Base-by-base conservation (phyloP, 805 yeast species). In the Yamadazyma nakazawae region DNA sequence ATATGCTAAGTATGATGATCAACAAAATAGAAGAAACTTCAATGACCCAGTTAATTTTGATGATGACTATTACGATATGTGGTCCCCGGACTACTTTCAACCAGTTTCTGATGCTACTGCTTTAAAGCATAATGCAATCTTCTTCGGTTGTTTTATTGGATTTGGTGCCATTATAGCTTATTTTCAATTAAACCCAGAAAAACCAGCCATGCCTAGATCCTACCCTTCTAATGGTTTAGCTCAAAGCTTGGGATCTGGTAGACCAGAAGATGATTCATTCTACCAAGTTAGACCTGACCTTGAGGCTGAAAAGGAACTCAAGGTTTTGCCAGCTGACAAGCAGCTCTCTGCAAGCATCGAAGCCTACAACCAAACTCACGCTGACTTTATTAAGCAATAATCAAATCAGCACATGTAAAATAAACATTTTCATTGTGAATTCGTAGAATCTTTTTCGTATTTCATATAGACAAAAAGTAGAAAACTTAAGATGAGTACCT, bases 11-110 rank as follows among this genome's bases (percentile, higher is more conserved):
- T 88, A 83, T 66, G 94, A 87, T 62, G 92, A 87, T 63, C 86
- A 72, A 56, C 95, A 87, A 67, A 79, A 83, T 64, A 79, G 92
- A 70, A 81, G 95, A 68, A 87, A 88, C 72, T 73, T 79, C 54
- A 78, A 80, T 53, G 90, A 88, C 52, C 87, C 89, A 25, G 64
- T 87, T 53, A 82, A 82, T 62, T 80, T 82, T 46, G 80, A 82
- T 57, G 85, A 83, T 54, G 96, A 88, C 60, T 69, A 79, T 64
- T 74, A 82, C 59, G 91, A 88, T 64, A 76, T 86, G 75, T 88
- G 96, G 96, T 79, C 96, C 8, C 94, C 96, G 11, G 95, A 88
- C 59, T 77, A 82, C 59, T 80, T 74, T 62, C 81, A 82, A 55
- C 63, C 72, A 34, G 85, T 81, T 30, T 68, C 78, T 34, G 84